Percentiles rank a stretch among this genome's conserved stretches.
phyloP scores from a whole-genome alignment of 2,329 filamentous ascomycete genomes.

The Xylaria arbuscula region DNA sequence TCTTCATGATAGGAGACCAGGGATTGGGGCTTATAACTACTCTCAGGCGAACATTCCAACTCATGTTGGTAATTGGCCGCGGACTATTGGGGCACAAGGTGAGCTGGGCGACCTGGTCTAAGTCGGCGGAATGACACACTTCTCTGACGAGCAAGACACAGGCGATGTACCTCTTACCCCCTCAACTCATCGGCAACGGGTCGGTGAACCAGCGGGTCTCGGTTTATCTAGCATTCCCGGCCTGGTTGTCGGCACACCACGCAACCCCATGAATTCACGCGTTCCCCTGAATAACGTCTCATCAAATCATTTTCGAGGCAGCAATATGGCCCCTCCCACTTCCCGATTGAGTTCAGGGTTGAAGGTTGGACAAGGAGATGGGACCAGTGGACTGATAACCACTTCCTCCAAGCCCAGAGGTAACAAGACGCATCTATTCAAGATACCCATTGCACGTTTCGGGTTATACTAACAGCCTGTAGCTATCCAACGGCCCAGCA shows the following conservation, averaged over 20 bases:
- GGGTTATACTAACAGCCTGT: constrained; percentile 27
- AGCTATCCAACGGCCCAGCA: constrained; percentile 42
- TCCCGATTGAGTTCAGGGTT: constrained; percentile 48
- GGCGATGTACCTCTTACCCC: constrained; percentile 51
- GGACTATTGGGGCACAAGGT: constrained; percentile 34
- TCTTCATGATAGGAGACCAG: constrained; percentile 25
- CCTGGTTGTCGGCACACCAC: constrained; percentile 48
- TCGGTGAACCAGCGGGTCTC: constrained; percentile 42
- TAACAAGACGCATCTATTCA: constrained; percentile 18
- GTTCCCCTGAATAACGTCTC: constrained; percentile 31
- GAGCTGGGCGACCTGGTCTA: not conserved
- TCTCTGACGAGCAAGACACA: constrained; percentile 34
- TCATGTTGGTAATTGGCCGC: constrained; percentile 33
- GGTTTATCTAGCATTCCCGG: constrained; percentile 50
- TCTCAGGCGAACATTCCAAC: constrained; percentile 25
- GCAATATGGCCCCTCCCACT: constrained; percentile 38
- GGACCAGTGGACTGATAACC: constrained; percentile 32
- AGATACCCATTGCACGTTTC: not conserved
- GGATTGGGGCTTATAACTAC: constrained; percentile 23
- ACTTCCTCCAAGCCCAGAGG: constrained; percentile 44
- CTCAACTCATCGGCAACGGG: constrained; percentile 50
- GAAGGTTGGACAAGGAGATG: constrained; percentile 44
- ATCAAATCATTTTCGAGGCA: constrained; percentile 38
- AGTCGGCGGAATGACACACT: not conserved
- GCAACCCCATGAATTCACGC: constrained; percentile 38